phyloP scores from a whole-genome alignment of 2,329 filamentous ascomycete species.

The Penicillium sp. region DNA sequence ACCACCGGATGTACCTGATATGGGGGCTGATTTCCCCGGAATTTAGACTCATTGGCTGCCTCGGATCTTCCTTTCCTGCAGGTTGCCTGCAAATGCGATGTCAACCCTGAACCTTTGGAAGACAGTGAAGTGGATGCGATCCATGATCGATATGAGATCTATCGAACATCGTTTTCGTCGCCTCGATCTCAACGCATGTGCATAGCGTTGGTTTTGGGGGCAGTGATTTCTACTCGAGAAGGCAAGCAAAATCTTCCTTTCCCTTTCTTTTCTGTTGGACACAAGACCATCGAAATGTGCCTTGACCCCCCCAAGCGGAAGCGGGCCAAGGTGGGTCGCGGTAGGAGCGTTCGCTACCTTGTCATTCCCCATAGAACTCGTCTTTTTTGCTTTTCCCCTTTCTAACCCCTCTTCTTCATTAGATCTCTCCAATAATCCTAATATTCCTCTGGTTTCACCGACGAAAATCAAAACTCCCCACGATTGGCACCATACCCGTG shows the following conservation, averaged over 20 bases:
- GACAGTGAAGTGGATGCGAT: constrained; percentile 69
- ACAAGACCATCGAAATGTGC: constrained; percentile 13
- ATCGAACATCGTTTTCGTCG: constrained; percentile 68
- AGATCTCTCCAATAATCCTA: constrained; percentile 4
- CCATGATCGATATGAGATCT: constrained; percentile 68
- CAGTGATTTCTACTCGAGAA: constrained; percentile 64
- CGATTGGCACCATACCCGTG: constrained; percentile 65
- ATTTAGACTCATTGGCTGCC: constrained; percentile 67
- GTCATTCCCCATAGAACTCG: constrained; percentile 15
- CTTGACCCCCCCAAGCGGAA: constrained; percentile 16
- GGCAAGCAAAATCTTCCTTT: constrained; percentile 53
- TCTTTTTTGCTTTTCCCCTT: constrained; percentile 8
- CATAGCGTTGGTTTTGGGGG: constrained; percentile 70
- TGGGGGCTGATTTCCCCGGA: background rate
- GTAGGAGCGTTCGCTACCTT: constrained; percentile 30
- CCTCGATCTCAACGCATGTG: constrained; percentile 73
- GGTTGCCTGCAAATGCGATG: constrained; percentile 88
- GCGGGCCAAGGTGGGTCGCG: constrained; percentile 30
- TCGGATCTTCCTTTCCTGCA: constrained; percentile 73
- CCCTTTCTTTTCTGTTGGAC: background rate
- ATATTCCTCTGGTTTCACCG: constrained; percentile 38
- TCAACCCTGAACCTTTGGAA: constrained; percentile 53
- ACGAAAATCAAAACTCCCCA: constrained; percentile 62
- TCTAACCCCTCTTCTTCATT: background rate
- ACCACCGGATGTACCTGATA: background rate